Percentiles rank a stretch among this genome's conserved stretches.
These are phyloP conservation scores for Ogataea parapolymorpha DNA, from an alignment of 805 yeast genomes.

Conservation along the genomic window DNA sequence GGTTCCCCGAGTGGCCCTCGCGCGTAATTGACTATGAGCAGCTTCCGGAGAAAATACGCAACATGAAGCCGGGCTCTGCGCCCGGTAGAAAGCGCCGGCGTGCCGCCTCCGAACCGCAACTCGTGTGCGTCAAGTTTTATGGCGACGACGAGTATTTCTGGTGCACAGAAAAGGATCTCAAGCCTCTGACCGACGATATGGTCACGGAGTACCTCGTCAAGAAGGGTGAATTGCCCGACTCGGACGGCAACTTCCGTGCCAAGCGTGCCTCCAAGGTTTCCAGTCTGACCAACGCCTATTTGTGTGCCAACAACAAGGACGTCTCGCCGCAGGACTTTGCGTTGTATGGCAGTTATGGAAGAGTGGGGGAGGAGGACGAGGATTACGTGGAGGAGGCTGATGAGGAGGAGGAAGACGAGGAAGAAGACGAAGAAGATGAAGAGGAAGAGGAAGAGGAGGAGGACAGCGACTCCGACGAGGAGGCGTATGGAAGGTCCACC, in stretches of 20 bases:
- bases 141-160: conserved; percentile 72
- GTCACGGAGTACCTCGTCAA: conserved; percentile 35
- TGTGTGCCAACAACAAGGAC: conserved; percentile 31
- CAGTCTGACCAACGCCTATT: conserved; percentile 31
- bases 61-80: conserved; percentile 45
- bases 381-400: conserved; percentile 33
- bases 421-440: conserved; percentile 5
- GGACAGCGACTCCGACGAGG: conserved; percentile 6
- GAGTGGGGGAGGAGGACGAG: conserved; percentile 15
- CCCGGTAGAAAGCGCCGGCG: conserved; percentile 23
- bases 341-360: conserved; percentile 39
- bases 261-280: conserved; percentile 41
- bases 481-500: neutral
- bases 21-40: conserved; percentile 62
- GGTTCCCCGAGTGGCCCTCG: conserved; percentile 91
- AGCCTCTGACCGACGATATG: conserved; percentile 38
- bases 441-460: conserved; percentile 9
- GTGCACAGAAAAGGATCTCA: conserved; percentile 53
- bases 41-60: conserved; percentile 54
- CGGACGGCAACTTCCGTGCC: conserved; percentile 44
- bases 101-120: conserved; percentile 17
- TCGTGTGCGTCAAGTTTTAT: conserved; percentile 58
- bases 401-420: conserved; percentile 29
- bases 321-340: conserved; percentile 50
- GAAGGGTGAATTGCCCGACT: conserved; percentile 33